Evolutionary conservation across 1,284 basidiomycete species (phyloP).

Genomic region (Ganoderma lingzhi): DNA sequence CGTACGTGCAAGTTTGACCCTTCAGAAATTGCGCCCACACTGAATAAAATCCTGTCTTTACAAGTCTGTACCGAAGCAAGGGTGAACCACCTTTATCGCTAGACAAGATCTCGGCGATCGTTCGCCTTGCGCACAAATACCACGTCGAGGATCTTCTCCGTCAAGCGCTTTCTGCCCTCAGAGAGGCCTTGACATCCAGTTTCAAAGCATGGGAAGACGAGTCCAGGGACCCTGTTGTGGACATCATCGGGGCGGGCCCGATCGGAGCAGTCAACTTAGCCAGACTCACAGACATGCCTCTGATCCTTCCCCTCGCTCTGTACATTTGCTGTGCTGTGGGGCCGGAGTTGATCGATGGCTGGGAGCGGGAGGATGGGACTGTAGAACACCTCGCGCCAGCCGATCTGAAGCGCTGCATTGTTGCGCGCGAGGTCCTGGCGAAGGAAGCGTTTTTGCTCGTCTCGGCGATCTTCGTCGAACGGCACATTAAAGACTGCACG

Average conservation of each 20-base stretch:
- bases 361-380: constrained; percentile 17
- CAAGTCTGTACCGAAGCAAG: not conserved
- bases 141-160: constrained; percentile 3
- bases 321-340: constrained; percentile 7
- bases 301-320: constrained; percentile 9
- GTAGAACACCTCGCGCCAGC: not conserved
- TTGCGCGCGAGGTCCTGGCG: not conserved
- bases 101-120: constrained; percentile 10
- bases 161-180: constrained; percentile 2
- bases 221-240: not conserved
- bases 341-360: not conserved
- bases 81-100: not conserved
- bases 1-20: not conserved
- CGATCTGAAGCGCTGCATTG: constrained; percentile 16
- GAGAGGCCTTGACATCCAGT: constrained; percentile 1
- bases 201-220: not conserved
- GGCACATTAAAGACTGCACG: not conserved
- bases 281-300: constrained; percentile 1
- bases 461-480: not conserved
- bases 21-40: not conserved
- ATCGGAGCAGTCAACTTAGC: constrained; percentile 18
- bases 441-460: not conserved
- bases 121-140: constrained; percentile 21
- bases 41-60: not conserved
- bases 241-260: not conserved